These are phyloP conservation scores for Aschersonia sp. DNA, from an alignment of 2,329 filamentous ascomycete genomes.

Conservation along the genomic window DNA sequence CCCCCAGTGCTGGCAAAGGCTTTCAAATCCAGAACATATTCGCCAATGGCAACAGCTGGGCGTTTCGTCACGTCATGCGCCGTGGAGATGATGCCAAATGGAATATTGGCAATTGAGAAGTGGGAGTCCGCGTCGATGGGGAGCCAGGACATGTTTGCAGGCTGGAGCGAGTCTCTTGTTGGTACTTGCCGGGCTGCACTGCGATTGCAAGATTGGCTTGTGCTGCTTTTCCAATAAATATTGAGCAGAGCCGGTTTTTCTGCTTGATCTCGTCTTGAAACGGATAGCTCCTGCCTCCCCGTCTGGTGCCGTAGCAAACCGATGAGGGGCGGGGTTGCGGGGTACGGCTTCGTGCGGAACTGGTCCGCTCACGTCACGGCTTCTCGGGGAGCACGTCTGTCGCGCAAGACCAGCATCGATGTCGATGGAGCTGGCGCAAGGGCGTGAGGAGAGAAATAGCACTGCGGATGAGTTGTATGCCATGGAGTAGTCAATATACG, in stretches of 20 bases:
- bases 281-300: neutral
- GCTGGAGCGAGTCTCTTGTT: neutral
- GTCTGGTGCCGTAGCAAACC: neutral
- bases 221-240: too few species aligned
- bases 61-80: conserved; percentile 38
- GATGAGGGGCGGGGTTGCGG: neutral
- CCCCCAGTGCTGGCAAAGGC: conserved; percentile 36
- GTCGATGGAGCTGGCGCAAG: too few species aligned
- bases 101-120: conserved; percentile 70
- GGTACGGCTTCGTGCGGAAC: neutral
- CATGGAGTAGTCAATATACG: too few species aligned
- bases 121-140: conserved; percentile 10
- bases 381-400: too few species aligned
- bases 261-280: neutral
- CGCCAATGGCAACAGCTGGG: conserved; percentile 58
- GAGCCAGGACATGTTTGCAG: conserved; percentile 10
- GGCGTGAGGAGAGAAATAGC: too few species aligned
- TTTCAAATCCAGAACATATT: conserved; percentile 55
- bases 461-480: too few species aligned
- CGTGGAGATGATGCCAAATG: conserved; percentile 69
- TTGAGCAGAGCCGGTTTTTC: too few species aligned
- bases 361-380: neutral
- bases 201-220: neutral
- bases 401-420: neutral
- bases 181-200: neutral